Conservation (phyloP, 768 basidiomycete species). For the Mycena vitilis region DNA sequence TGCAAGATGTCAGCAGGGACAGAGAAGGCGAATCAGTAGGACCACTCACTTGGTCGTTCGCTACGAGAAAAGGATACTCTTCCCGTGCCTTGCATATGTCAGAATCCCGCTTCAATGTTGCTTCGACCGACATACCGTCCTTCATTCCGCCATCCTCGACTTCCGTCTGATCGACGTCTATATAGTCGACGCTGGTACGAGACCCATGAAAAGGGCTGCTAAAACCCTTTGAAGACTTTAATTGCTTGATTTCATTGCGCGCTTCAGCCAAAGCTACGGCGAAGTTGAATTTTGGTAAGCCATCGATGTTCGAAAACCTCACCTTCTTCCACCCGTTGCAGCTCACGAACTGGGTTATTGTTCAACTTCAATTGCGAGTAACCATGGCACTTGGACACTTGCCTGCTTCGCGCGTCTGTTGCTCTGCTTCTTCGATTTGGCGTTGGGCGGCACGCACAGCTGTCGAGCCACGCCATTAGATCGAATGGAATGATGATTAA, state of each 20-base stretch:
- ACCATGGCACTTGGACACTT: background rate
- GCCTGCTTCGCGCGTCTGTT: slow-evolving; percentile 33
- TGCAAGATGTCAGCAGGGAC: background rate
- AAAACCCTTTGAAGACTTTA: slow-evolving; percentile 21
- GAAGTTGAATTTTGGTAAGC: background rate
- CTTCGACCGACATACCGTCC: slow-evolving; percentile 1
- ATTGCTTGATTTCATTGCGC: slow-evolving; percentile 29
- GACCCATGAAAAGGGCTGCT: background rate
- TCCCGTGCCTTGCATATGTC: slow-evolving; percentile 4
- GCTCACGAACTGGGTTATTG: slow-evolving; percentile 26
- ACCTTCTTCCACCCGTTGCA: slow-evolving; percentile 33
- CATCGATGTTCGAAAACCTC: background rate
- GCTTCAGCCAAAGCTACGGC: slow-evolving; percentile 30
- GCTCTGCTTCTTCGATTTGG: slow-evolving; percentile 34
- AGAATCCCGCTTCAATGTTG: background rate
- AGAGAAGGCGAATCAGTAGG: background rate
- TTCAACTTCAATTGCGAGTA: too few relatives aligned
- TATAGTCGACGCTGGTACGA: background rate
- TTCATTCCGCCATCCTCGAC: slow-evolving; percentile 24
- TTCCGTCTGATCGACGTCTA: slow-evolving; percentile 31
- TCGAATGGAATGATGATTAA: background rate
- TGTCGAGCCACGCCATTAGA: slow-evolving; percentile 3
- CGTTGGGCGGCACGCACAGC: slow-evolving; percentile 31
- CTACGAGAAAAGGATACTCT: slow-evolving; percentile 20
- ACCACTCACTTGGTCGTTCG: slow-evolving; percentile 18